Percentiles rank a stretch among this genome's conserved stretches.
phyloP scores from a whole-genome alignment of 2,329 filamentous ascomycete species.

The Ceratocystis colombiana region DNA sequence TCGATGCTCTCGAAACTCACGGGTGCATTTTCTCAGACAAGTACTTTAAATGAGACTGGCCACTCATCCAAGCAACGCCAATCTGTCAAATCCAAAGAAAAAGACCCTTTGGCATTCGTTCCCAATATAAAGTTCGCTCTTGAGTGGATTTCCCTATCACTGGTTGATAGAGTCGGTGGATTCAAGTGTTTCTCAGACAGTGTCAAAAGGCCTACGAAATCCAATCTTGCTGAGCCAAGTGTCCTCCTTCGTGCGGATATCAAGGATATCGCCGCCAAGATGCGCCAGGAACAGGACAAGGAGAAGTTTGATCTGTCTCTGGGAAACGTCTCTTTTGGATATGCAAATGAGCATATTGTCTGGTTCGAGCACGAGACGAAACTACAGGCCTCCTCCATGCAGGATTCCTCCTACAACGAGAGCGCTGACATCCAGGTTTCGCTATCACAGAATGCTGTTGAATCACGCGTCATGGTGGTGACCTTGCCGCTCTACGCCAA shows the following conservation, averaged over 20 bases:
- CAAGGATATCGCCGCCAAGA: constrained; percentile 31
- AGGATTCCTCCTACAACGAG: constrained; percentile 47
- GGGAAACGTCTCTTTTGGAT: constrained; percentile 47
- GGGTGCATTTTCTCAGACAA: constrained; percentile 33
- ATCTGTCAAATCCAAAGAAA: not conserved
- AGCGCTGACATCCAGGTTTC: constrained; percentile 50
- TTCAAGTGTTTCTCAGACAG: constrained; percentile 43
- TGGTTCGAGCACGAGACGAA: constrained; percentile 50
- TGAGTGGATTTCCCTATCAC: constrained; percentile 44
- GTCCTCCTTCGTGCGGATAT: constrained; percentile 45
- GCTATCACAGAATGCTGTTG: constrained; percentile 38
- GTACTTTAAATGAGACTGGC: constrained; percentile 27
- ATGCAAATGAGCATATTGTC: constrained; percentile 51
- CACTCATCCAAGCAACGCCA: not conserved
- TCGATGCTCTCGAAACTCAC: constrained; percentile 44
- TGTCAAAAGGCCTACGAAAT: constrained; percentile 27
- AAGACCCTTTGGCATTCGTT: constrained; percentile 17
- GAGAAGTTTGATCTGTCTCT: constrained; percentile 29
- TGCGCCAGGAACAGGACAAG: not conserved
- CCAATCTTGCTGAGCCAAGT: constrained; percentile 30
- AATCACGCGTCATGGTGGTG: constrained; percentile 51
- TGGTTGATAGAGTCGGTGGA: constrained; percentile 46
- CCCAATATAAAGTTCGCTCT: constrained; percentile 38
- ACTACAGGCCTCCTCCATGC: constrained; percentile 51
- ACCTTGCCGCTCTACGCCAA: constrained; percentile 68